Conservation (phyloP, 1,284 basidiomycete genomes). For the Rhodotorula mucilaginosa region DNA sequence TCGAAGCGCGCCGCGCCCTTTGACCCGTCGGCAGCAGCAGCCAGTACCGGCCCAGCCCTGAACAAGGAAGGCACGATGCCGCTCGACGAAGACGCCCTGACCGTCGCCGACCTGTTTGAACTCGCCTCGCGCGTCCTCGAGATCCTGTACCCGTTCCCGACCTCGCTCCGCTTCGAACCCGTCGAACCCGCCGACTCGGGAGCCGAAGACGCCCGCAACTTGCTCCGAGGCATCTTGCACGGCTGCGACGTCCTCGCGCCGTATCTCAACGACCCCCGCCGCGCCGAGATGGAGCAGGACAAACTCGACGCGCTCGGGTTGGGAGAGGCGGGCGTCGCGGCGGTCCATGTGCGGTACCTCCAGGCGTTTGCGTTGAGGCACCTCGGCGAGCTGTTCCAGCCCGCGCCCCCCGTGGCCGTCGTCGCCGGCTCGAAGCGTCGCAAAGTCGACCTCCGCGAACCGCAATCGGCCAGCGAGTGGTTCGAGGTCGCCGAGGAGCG, state of each 20-base stretch:
- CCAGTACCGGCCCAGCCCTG: background rate
- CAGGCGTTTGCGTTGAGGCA: constrained; percentile 28
- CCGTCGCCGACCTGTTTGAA: constrained; percentile 37
- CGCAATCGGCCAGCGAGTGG: constrained; percentile 26
- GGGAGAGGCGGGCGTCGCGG: background rate
- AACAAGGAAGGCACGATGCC: constrained; percentile 30
- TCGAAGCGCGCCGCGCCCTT: constrained; percentile 23
- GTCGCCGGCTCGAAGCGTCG: constrained; percentile 27
- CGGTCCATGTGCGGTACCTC: constrained; percentile 14
- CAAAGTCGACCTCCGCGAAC: constrained; percentile 38
- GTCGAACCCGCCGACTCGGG: constrained; percentile 11
- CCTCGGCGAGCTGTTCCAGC: constrained; percentile 24
- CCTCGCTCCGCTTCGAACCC: constrained; percentile 2
- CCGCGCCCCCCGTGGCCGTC: constrained; percentile 1
- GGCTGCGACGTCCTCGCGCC: constrained; percentile 31
- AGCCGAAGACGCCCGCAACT: constrained; percentile 25
- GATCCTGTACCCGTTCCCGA: constrained; percentile 16
- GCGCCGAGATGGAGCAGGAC: constrained; percentile 15
- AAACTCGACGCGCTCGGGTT: constrained; percentile 33
- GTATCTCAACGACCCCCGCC: background rate
- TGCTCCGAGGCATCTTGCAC: constrained; percentile 39
- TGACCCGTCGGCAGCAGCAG: constrained; percentile 4
- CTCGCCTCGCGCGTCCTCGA: constrained; percentile 21
- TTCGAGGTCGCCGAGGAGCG: constrained; percentile 17
- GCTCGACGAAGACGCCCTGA: constrained; percentile 36